These are phyloP conservation scores for Sporisorium graminicola DNA, from an alignment of 1,284 basidiomycete species.

Conservation along the genomic window DNA sequence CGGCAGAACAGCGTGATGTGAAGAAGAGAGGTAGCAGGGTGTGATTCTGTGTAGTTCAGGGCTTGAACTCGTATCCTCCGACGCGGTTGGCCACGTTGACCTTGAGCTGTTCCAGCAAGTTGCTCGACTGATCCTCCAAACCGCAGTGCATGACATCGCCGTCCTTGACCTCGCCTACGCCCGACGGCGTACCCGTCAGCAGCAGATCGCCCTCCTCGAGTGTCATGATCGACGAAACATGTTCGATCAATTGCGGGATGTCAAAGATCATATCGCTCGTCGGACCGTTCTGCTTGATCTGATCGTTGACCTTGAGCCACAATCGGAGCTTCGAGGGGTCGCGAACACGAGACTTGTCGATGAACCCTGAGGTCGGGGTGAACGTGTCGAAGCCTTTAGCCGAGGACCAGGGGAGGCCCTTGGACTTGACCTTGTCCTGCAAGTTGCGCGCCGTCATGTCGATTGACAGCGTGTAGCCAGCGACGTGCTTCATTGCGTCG, in stretches of 20 bases:
- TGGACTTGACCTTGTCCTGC: constrained; percentile 91
- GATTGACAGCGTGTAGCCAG: constrained; percentile 92
- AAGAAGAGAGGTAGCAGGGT: neutral
- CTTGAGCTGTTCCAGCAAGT: constrained; percentile 76
- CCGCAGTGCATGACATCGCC: constrained; percentile 85
- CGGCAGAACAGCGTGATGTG: neutral
- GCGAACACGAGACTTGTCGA: constrained; percentile 79
- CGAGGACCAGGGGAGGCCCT: constrained; percentile 92
- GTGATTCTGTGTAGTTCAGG: neutral
- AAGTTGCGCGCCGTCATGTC: constrained; percentile 96
- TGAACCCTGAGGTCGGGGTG: constrained; percentile 81
- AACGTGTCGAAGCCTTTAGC: constrained; percentile 93
- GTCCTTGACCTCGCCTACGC: constrained; percentile 82
- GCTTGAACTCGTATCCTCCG: constrained; percentile 79
- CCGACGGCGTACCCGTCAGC: constrained; percentile 76
- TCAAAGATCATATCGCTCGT: constrained; percentile 93
- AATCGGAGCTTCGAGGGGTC: constrained; percentile 83
- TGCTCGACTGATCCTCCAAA: constrained; percentile 76
- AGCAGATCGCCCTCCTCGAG: constrained; percentile 78
- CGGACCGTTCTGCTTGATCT: constrained; percentile 84
- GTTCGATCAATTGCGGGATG: constrained; percentile 89
- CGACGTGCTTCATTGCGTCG: constrained; percentile 82
- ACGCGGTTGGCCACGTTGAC: constrained; percentile 77
- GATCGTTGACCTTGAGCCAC: constrained; percentile 86
- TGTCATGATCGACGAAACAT: constrained; percentile 94